Percentiles rank a stretch among this genome's conserved stretches.
Evolutionary conservation across 495 filamentous ascomycete species (phyloP).

Genomic region (Paragyromitra xinjiangensis): DNA sequence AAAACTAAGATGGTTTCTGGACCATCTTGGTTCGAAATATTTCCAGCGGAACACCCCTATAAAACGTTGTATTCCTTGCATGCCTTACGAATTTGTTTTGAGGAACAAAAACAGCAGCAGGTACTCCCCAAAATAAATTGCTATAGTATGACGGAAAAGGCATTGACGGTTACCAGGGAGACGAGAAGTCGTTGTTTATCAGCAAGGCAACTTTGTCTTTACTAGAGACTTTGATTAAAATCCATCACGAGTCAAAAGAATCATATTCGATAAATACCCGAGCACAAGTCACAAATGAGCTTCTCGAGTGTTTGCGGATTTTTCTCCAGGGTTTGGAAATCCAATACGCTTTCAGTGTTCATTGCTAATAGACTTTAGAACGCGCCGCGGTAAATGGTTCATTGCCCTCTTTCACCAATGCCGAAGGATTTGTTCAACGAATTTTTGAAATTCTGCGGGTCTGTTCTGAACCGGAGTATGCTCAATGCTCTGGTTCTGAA

Average conservation of each 20-base stretch:
- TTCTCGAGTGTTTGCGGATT: conserved; percentile 50
- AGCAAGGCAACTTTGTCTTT: conserved; percentile 45
- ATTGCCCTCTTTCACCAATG: conserved; percentile 47
- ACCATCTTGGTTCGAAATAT: conserved; percentile 66
- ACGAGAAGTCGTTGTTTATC: conserved; percentile 40
- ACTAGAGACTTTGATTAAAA: conserved; percentile 44
- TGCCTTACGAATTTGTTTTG: conserved; percentile 66
- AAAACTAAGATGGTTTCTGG: conserved; percentile 68
- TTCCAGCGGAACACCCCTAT: conserved; percentile 75
- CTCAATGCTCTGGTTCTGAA: conserved; percentile 54
- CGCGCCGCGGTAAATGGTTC: conserved; percentile 29
- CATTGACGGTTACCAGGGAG: conserved; percentile 41
- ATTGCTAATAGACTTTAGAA: conserved; percentile 49
- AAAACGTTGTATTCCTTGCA: conserved; percentile 77
- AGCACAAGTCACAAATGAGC: conserved; percentile 54
- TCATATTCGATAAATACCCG: conserved; percentile 50
- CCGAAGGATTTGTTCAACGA: conserved; percentile 53
- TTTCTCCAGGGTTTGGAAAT: conserved; percentile 52
- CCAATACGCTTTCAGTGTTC: not conserved
- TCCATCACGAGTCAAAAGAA: conserved; percentile 47
- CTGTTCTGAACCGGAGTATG: conserved; percentile 49
- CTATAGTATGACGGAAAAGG: conserved; percentile 36
- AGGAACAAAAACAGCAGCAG: conserved; percentile 60
- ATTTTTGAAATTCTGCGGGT: conserved; percentile 52
- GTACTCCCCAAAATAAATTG: conserved; percentile 55